Percentiles rank a stretch among this genome's conserved stretches.
phyloP scores from a whole-genome alignment of 140 eudicot species.

The Bidens hawaiensis region DNA sequence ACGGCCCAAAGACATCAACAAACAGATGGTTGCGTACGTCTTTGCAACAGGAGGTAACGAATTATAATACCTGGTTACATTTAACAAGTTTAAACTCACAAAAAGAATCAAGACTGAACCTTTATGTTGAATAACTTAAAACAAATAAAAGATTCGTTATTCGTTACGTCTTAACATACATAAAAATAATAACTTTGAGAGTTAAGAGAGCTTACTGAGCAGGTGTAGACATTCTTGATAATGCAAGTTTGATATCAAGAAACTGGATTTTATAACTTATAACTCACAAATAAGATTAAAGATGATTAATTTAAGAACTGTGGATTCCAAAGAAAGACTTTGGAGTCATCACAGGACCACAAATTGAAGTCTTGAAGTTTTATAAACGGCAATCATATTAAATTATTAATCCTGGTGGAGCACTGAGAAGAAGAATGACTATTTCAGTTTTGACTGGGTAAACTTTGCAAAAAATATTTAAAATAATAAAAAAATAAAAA shows the following conservation, averaged over 20 bases:
- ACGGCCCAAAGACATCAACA: conserved; percentile 35
- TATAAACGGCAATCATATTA: conserved; percentile 19
- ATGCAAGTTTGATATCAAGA: conserved; percentile 12
- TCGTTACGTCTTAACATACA: neutral
- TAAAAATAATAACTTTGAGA: neutral
- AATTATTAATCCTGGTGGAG: conserved; percentile 9
- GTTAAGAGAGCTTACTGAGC: conserved; percentile 31
- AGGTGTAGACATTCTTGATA: conserved; percentile 51
- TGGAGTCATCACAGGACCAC: conserved; percentile 16
- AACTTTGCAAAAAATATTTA: too few species aligned
- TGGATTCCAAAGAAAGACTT: conserved; percentile 12
- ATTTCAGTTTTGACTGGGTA: conserved; percentile 22
- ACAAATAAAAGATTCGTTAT: neutral
- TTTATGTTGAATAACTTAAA: too few species aligned
- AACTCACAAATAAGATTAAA: neutral
- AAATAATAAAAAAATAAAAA: too few species aligned
- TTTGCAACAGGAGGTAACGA: conserved; percentile 60
- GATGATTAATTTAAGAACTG: neutral
- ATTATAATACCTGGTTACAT: conserved; percentile 43
- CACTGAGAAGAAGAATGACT: neutral
- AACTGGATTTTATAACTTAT: conserved; percentile 9
- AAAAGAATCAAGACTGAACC: too few species aligned
- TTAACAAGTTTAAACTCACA: neutral
- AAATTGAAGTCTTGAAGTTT: neutral
- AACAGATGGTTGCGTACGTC: conserved; percentile 48